Base-by-base conservation (phyloP, 2,329 filamentous ascomycete genomes). In the Ceratocystis huliohia region DNA sequence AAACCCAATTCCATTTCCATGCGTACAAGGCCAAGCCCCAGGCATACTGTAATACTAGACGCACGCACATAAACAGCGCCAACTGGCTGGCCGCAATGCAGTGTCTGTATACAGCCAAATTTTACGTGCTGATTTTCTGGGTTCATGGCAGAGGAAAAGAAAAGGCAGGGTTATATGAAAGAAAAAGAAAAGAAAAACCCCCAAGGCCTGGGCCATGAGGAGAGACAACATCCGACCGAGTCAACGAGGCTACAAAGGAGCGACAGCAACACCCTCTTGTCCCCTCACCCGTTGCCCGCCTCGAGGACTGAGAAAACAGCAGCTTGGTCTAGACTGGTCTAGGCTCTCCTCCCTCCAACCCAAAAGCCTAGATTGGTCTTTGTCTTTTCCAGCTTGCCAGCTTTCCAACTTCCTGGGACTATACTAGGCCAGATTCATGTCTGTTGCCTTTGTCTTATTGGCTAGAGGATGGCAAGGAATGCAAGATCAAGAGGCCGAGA, bases 351-450 rank as follows among this genome's bases (percentile, higher is more conserved):
- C 5, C 28, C 28, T 25, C 56, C 28, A 30, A 2, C 56, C 30
- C 56, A 17, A 59, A 17, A 59, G 56, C 56, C 56, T 59, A 59
- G 56, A 59, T 33, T 63, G 44, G 44, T 63, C 61, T 63, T 46
- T 50, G 61, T 63, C 46, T 63, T 50, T 48, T 63, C 61, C 61
- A 63, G 41, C 48, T 50, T 48, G 46, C 61, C 45, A 63, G 22
- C 20, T 45, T 46, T 48, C 20, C 61, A 28, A 45, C 22, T 50
- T 30, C 28, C 46, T 48, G 61, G 28, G 25, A 48, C 46, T 63
- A 48, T 15, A 48, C 61, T 10, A n/a, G 25, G 15, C 30, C 25
- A n/a, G 7, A 37, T 59, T 59, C 30, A 59, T 5, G 28, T 15
- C 37, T 25, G 6, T 59, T 17, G 15, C 22, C 15, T n/a, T 59